Percentiles rank a stretch among this genome's conserved stretches.
Conservation (phyloP, 1,139 yeast species). For the Candida dubliniensis region DNA sequence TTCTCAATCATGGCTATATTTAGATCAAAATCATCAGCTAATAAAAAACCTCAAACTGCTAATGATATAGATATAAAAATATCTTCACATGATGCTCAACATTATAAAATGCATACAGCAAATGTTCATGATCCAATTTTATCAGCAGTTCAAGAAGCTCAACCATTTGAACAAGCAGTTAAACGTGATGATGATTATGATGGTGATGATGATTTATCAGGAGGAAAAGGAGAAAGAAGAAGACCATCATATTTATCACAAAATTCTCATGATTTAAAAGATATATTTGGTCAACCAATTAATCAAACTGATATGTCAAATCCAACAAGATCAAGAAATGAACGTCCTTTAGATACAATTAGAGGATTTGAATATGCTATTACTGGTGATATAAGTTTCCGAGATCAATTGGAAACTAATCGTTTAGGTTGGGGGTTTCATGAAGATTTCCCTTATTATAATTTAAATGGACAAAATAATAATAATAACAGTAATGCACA, state of each 20-base stretch:
- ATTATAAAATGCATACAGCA: conserved; percentile 53
- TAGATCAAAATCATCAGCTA: conserved; percentile 33
- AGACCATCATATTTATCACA: conserved; percentile 41
- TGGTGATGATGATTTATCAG: conserved; percentile 22
- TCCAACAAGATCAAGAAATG: conserved; percentile 89
- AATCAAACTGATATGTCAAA: conserved; percentile 78
- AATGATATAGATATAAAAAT: conserved; percentile 38
- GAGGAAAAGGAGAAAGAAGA: too few relatives aligned
- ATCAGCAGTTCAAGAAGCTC: conserved; percentile 89
- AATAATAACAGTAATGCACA: conserved; percentile 8
- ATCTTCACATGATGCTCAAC: conserved; percentile 24
- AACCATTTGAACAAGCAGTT: conserved; percentile 88
- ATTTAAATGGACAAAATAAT: conserved; percentile 17
- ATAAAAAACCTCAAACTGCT: conserved; percentile 12
- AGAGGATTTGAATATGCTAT: conserved; percentile 89
- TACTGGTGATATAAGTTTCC: conserved; percentile 77
- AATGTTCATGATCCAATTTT: conserved; percentile 85
- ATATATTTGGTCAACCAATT: conserved; percentile 82
- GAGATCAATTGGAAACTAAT: conserved; percentile 77
- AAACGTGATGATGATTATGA: conserved; percentile 25
- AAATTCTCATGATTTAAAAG: conserved; percentile 55
- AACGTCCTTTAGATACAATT: conserved; percentile 93
- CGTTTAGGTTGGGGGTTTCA: conserved; percentile 75
- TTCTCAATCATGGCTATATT: conserved; percentile 36
- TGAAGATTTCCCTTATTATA: conserved; percentile 46